A percentile compares a stretch with the other conserved stretches of the same genome.
Evolutionary conservation across 352 stramenopile species (phyloP).

Genomic region (Phytopythium mirpurense): DNA sequence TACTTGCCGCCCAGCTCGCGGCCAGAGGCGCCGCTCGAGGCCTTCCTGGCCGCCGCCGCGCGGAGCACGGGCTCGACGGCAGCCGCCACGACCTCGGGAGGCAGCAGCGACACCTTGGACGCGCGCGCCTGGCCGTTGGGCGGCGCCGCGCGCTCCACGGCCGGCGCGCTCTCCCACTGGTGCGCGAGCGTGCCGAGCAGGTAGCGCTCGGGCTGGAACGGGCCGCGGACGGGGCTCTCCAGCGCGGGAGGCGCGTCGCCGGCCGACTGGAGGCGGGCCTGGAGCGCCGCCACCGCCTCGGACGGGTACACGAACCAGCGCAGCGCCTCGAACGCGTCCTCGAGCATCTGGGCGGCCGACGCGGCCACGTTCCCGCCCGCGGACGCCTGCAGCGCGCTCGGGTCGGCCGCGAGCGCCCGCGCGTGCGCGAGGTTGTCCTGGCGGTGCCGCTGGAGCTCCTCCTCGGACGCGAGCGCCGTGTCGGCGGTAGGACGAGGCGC

Average conservation of each 20-base stretch:
- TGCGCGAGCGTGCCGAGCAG: constrained; percentile 29
- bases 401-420: constrained; percentile 19
- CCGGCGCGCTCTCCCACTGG: constrained; percentile 31
- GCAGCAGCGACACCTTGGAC: constrained; percentile 6
- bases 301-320: constrained; percentile 76
- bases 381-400: constrained; percentile 7
- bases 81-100: constrained; percentile 4
- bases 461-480: constrained; percentile 27
- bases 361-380: constrained; percentile 20
- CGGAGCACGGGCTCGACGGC: constrained; percentile 1
- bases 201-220: constrained; percentile 49
- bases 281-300: constrained; percentile 85
- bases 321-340: constrained; percentile 38
- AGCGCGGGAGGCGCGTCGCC: constrained; percentile 6
- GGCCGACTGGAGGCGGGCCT: constrained; percentile 16
- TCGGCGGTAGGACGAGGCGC: neutral
- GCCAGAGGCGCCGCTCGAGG: constrained; percentile 12
- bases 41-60: constrained; percentile 10
- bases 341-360: constrained; percentile 43
- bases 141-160: neutral
- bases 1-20: constrained; percentile 48
- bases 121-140: constrained; percentile 1
- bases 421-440: constrained; percentile 38
- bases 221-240: constrained; percentile 30
- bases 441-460: constrained; percentile 24